phyloP scores from a whole-genome alignment of 2,329 filamentous ascomycete genomes.

The Aureobasidium sp. region DNA sequence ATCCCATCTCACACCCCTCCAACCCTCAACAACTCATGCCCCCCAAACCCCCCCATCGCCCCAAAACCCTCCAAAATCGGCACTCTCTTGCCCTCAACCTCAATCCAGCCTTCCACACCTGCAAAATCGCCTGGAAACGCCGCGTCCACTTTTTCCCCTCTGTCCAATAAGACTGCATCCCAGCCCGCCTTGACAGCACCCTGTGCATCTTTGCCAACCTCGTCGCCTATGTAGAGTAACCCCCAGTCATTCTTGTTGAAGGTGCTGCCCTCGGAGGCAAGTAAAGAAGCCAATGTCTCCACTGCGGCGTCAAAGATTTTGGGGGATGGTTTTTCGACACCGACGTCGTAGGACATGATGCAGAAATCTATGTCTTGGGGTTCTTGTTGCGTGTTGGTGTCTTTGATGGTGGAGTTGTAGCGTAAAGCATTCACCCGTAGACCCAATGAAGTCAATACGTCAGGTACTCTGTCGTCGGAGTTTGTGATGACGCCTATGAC shows the following conservation, averaged over 20 bases:
- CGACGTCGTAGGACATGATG: constrained; percentile 58
- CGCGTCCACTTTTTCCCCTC: constrained; percentile 21
- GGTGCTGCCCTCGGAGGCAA: constrained; percentile 27
- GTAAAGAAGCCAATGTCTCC: constrained; percentile 34
- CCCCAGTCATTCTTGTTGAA: constrained; percentile 22
- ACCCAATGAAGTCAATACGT: constrained; percentile 48
- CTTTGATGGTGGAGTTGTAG: constrained; percentile 27
- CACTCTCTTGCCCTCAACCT: neutral
- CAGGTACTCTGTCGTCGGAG: constrained; percentile 54
- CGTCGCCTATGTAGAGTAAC: constrained; percentile 51
- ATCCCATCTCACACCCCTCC: neutral
- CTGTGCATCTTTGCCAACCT: constrained; percentile 44
- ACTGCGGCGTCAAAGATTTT: constrained; percentile 51
- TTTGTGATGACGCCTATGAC: constrained; percentile 56
- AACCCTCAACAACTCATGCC: neutral
- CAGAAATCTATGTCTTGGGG: constrained; percentile 47
- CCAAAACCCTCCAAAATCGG: neutral
- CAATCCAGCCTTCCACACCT: neutral
- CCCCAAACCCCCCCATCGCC: neutral
- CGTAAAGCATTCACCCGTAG: constrained; percentile 34
- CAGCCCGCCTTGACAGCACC: constrained; percentile 45
- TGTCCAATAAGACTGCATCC: constrained; percentile 39
- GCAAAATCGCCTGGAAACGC: constrained; percentile 10
- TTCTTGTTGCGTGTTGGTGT: constrained; percentile 18
- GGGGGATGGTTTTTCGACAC: constrained; percentile 51